A percentile compares a stretch with the other conserved stretches of the same genome.
These are phyloP conservation scores for Boletus smithii DNA, from an alignment of 1,284 basidiomycete species.

Conservation along the genomic window DNA sequence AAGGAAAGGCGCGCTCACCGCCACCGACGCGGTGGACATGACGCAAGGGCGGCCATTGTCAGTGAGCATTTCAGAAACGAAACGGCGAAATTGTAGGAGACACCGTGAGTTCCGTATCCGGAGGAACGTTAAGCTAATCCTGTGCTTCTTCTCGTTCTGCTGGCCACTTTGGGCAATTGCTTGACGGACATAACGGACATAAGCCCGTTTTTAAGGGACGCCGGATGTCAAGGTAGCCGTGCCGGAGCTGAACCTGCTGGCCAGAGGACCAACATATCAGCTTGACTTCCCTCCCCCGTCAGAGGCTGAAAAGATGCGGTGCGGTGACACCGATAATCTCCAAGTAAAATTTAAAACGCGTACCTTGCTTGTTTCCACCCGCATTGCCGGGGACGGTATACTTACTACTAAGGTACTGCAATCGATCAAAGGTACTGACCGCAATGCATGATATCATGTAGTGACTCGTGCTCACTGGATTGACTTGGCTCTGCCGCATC, in stretches of 20 bases:
- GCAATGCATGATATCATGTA: not conserved
- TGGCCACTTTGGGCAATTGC: constrained; percentile 6
- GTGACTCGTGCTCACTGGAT: not conserved
- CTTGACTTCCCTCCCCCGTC: too few species aligned
- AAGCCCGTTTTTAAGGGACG: not conserved
- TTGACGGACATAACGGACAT: constrained; percentile 6
- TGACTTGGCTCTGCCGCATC: constrained; percentile 8
- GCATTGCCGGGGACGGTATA: too few species aligned
- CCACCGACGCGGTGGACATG: constrained; percentile 29
- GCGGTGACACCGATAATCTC: too few species aligned
- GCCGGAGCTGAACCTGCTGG: constrained; percentile 14
- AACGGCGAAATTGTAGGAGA: constrained; percentile 7
- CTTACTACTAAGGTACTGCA: too few species aligned
- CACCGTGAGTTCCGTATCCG: constrained; percentile 24
- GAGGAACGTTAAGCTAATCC: constrained; percentile 19
- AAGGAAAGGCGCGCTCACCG: constrained; percentile 30
- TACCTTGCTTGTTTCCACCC: too few species aligned
- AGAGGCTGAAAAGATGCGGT: too few species aligned
- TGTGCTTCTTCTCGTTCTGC: constrained; percentile 16
- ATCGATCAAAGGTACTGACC: too few species aligned
- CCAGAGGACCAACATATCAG: constrained; percentile 6
- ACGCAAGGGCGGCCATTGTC: constrained; percentile 19
- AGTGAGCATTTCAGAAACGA: constrained; percentile 10
- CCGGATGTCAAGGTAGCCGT: constrained; percentile 25
- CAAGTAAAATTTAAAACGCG: too few species aligned